A percentile compares a stretch with the other conserved stretches of the same genome.
phyloP scores from a whole-genome alignment of 805 yeast genomes.

The Yamadazyma scolyti region DNA sequence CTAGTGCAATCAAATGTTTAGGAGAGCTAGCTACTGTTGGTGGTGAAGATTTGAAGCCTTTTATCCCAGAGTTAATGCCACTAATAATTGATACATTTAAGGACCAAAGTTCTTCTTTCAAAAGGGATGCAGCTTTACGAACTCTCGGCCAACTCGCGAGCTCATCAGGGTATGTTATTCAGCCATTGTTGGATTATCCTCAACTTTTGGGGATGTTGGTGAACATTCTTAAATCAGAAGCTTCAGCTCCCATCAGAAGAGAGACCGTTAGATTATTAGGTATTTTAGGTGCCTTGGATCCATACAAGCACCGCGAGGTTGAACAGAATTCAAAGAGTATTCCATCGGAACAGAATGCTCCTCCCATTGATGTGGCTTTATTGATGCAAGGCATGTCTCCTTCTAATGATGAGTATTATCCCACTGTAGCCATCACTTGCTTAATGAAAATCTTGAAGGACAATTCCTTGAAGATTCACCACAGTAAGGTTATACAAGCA shows the following conservation, averaged over 20 bases:
- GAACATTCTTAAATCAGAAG: constrained; percentile 77
- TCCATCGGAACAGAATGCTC: constrained; percentile 75
- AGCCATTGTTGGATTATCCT: constrained; percentile 89
- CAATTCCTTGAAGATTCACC: constrained; percentile 79
- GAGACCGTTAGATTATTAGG: constrained; percentile 90
- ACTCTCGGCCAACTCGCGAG: constrained; percentile 86
- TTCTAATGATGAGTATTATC: constrained; percentile 86
- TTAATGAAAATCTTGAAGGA: constrained; percentile 82
- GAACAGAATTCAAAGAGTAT: constrained; percentile 62
- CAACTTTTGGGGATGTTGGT: constrained; percentile 79
- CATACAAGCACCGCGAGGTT: constrained; percentile 89
- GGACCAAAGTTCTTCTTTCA: constrained; percentile 85
- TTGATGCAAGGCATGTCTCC: constrained; percentile 95
- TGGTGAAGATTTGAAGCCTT: constrained; percentile 76
- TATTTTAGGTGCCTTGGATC: constrained; percentile 93
- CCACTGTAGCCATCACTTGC: constrained; percentile 88
- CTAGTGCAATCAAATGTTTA: constrained; percentile 78
- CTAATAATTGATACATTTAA: constrained; percentile 81
- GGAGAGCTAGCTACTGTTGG: constrained; percentile 89
- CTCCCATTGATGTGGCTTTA: constrained; percentile 85
- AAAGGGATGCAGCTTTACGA: constrained; percentile 84
- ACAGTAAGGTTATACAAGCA: constrained; percentile 90
- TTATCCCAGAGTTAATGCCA: constrained; percentile 78
- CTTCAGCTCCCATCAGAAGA: constrained; percentile 67
- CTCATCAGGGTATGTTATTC: constrained; percentile 92